Conservation (phyloP, 164 flowering plant genomes). For the Chloranthus sessilifolius region DNA sequence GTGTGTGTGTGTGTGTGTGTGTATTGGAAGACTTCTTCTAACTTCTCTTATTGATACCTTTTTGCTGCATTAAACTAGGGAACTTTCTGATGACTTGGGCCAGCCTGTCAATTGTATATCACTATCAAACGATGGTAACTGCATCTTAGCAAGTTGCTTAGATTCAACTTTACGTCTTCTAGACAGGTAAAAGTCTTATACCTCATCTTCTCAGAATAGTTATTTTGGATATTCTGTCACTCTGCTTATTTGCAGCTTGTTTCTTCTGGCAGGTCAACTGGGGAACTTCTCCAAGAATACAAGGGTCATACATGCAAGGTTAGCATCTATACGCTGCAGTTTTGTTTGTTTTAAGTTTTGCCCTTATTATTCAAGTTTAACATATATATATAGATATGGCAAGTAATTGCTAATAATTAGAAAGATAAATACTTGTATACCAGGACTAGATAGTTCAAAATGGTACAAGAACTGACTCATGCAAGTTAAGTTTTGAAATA, state of each 20-base stretch:
- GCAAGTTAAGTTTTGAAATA: no score
- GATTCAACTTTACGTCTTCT: conserved; percentile 88
- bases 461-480: no score
- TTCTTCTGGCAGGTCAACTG: conserved; percentile 51
- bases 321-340: conserved; percentile 11
- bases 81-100: conserved; percentile 76
- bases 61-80: conserved; percentile 35
- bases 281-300: conserved; percentile 88
- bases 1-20: no score
- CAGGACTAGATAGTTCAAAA: no score
- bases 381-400: no score
- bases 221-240: no score
- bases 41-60: conserved; percentile 6
- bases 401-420: no score
- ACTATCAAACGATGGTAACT: conserved; percentile 90
- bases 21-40: neutral
- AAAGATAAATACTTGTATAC: no score
- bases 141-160: conserved; percentile 83
- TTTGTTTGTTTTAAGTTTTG: no score
- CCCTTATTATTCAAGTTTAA: no score
- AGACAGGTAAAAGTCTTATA: conserved; percentile 55
- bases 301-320: conserved; percentile 98
- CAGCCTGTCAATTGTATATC: conserved; percentile 94
- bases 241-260: neutral
- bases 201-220: neutral